A percentile compares a stretch with the other conserved stretches of the same genome.
Conservation (phyloP, 148 eudicot genomes). For the Linanthus parryae region DNA sequence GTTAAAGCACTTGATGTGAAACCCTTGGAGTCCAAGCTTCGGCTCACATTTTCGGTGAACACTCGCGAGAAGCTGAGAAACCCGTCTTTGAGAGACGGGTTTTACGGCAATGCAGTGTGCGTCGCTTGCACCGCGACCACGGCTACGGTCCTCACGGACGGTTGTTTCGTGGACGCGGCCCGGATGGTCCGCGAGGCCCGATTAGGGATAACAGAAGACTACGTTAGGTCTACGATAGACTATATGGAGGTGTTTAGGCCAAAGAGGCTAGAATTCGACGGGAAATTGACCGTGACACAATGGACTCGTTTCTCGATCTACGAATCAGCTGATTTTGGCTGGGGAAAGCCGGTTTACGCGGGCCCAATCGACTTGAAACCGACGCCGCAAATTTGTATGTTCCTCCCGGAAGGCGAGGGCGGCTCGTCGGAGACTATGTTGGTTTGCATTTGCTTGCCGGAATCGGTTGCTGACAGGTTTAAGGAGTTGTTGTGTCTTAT, state of each 20-base stretch:
- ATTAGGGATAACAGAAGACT: conserved; percentile 56
- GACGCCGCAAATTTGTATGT: conserved; percentile 86
- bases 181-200: conserved; percentile 59
- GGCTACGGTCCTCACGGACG: conserved; percentile 35
- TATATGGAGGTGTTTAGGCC: conserved; percentile 66
- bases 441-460: conserved; percentile 92
- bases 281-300: conserved; percentile 82
- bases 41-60: conserved; percentile 84
- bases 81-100: conserved; percentile 57
- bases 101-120: conserved; percentile 79
- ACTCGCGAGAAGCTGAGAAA: conserved; percentile 56
- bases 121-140: conserved; percentile 68
- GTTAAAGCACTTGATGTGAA: conserved; percentile 71
- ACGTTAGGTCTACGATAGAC: conserved; percentile 73
- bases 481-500: conserved; percentile 36
- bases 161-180: conserved; percentile 29
- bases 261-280: conserved; percentile 73
- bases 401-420: conserved; percentile 60
- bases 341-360: conserved; percentile 77
- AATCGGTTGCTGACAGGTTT: conserved; percentile 43
- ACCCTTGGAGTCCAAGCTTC: conserved; percentile 56
- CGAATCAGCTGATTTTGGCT: conserved; percentile 88
- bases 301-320: conserved; percentile 90
- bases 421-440: conserved; percentile 30
- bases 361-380: conserved; percentile 91